These are phyloP conservation scores for Claviceps quebecensis DNA, from an alignment of 2,329 filamentous ascomycete species.

Conservation along the genomic window DNA sequence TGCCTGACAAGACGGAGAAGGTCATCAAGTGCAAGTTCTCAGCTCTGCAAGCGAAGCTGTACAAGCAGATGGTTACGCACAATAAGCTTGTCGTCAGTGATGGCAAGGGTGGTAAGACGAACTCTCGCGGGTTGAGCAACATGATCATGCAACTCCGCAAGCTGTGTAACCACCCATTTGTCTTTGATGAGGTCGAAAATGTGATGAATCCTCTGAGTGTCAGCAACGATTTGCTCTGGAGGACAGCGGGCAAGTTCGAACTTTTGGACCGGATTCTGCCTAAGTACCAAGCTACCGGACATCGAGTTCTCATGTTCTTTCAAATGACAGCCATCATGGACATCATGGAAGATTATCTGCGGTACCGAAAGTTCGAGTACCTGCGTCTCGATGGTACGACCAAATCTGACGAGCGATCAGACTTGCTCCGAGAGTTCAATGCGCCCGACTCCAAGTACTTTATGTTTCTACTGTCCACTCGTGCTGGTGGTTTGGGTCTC, in stretches of 20 bases:
- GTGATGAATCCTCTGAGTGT: slow-evolving; percentile 85
- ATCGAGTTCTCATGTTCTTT: slow-evolving; percentile 99
- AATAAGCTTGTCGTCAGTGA: slow-evolving; percentile 92
- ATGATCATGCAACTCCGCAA: slow-evolving; percentile 99
- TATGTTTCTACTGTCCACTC: slow-evolving; percentile 95
- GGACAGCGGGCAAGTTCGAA: slow-evolving; percentile 94
- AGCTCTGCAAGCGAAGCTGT: slow-evolving; percentile 78
- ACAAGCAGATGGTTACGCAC: slow-evolving; percentile 94
- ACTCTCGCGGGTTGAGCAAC: slow-evolving; percentile 89
- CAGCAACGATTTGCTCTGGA: slow-evolving; percentile 90
- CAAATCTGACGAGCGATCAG: slow-evolving; percentile 92
- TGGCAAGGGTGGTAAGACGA: slow-evolving; percentile 87
- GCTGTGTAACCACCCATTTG: slow-evolving; percentile 97
- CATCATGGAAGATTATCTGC: slow-evolving; percentile 97
- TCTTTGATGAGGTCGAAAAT: slow-evolving; percentile 95
- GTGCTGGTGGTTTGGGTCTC: slow-evolving; percentile 92
- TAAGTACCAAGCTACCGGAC: slow-evolving; percentile 81
- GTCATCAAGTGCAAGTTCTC: slow-evolving; percentile 99
- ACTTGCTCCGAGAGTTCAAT: slow-evolving; percentile 81
- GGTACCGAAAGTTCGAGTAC: slow-evolving; percentile 70
- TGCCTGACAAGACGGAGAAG: slow-evolving; percentile 97
- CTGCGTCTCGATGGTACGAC: slow-evolving; percentile 91
- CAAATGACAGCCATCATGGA: slow-evolving; percentile 99
- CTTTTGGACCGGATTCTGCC: slow-evolving; percentile 82
- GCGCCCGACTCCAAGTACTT: slow-evolving; percentile 83